Evolutionary conservation across 768 basidiomycete species (phyloP).

Genomic region (Tricholoma hemisulphureum): DNA sequence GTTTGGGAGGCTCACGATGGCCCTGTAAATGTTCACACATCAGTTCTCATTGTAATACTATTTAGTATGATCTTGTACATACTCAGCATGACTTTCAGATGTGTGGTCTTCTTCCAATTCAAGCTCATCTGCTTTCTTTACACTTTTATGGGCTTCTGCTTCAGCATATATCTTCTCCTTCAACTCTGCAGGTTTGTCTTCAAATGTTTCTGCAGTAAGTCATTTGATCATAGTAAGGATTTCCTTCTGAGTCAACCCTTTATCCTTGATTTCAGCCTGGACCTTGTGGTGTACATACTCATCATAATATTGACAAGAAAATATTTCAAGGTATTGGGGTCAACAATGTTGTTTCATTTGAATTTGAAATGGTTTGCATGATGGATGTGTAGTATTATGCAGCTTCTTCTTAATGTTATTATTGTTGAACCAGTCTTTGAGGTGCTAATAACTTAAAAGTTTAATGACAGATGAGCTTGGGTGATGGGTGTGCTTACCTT

Average conservation of each 20-base stretch:
- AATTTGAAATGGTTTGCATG: neutral
- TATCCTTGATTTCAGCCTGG: neutral
- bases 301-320: neutral
- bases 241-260: neutral
- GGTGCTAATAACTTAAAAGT: neutral
- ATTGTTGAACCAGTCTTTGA: neutral
- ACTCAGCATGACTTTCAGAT: neutral
- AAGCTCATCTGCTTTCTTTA: neutral
- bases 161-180: neutral
- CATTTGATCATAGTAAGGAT: neutral
- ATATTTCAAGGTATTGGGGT: neutral
- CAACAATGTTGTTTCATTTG: neutral
- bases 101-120: neutral
- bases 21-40: neutral
- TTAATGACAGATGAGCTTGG: neutral
- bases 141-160: neutral
- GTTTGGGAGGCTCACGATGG: neutral
- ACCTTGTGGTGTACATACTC: neutral
- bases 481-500: neutral
- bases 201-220: neutral
- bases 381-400: neutral
- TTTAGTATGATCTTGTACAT: neutral
- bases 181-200: neutral
- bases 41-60: neutral
- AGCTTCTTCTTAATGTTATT: neutral